Conservation (phyloP, 1,139 yeast species). For the Lodderomyces pseudojiufengensis region DNA sequence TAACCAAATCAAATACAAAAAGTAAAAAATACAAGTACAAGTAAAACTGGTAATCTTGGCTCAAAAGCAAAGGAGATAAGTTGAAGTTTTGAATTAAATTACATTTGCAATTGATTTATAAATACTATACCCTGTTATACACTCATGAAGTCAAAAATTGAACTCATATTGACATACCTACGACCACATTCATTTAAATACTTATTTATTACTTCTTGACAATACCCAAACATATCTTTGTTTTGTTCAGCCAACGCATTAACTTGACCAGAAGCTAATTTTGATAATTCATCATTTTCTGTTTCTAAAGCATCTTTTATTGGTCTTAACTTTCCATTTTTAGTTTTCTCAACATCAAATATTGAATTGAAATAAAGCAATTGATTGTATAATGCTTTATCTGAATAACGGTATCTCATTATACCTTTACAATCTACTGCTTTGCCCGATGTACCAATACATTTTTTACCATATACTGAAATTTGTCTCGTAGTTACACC, state of each 20-base stretch:
- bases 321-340: slow-evolving; percentile 52
- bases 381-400: slow-evolving; percentile 82
- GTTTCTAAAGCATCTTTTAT: slow-evolving; percentile 23
- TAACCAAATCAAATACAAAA: too few species aligned
- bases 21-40: too few species aligned
- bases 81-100: too few species aligned
- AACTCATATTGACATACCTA: slow-evolving; percentile 83
- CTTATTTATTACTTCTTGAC: slow-evolving; percentile 63
- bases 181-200: slow-evolving; percentile 85
- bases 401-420: slow-evolving; percentile 74
- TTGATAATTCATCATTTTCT: slow-evolving; percentile 20
- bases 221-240: slow-evolving; percentile 54
- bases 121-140: slow-evolving; percentile 4
- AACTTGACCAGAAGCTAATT: slow-evolving; percentile 54
- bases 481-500: slow-evolving; percentile 78
- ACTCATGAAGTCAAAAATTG: slow-evolving; percentile 63
- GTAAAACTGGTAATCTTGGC: too few species aligned
- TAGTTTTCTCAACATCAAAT: slow-evolving; percentile 82
- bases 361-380: slow-evolving; percentile 72
- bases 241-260: slow-evolving; percentile 81
- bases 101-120: too few species aligned
- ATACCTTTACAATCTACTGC: slow-evolving; percentile 78
- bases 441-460: slow-evolving; percentile 63
- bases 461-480: slow-evolving; percentile 84
- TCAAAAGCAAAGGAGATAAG: too few species aligned